phyloP scores from a whole-genome alignment of 768 basidiomycete genomes.

The Pholiota molesta region DNA sequence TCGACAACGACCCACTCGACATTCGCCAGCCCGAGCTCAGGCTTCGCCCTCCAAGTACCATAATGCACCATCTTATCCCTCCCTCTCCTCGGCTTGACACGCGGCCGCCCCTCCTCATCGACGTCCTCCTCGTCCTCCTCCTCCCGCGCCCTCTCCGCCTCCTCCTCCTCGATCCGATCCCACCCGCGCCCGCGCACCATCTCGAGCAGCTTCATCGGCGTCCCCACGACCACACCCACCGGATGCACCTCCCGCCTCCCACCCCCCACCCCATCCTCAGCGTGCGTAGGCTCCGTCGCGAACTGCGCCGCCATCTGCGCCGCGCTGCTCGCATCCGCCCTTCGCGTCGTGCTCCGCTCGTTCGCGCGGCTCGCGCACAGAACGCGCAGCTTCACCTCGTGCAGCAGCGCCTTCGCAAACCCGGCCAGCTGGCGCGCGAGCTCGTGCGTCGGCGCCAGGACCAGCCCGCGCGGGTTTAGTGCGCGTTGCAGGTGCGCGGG shows the following conservation, averaged over 20 bases:
- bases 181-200: constrained; percentile 57
- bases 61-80: constrained; percentile 39
- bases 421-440: constrained; percentile 77
- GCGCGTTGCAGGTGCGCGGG: constrained; percentile 9
- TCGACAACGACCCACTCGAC: constrained; percentile 92
- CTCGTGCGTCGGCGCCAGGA: constrained; percentile 90
- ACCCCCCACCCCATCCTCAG: constrained; percentile 20
- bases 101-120: constrained; percentile 8
- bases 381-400: constrained; percentile 75
- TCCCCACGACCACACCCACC: constrained; percentile 64
- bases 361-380: constrained; percentile 9
- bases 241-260: constrained; percentile 25
- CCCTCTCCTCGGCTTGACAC: constrained; percentile 34
- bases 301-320: constrained; percentile 14
- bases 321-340: constrained; percentile 55
- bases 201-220: constrained; percentile 65
- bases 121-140: constrained; percentile 23
- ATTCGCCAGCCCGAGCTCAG: constrained; percentile 64
- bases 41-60: constrained; percentile 44
- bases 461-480: constrained; percentile 72
- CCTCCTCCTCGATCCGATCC: constrained; percentile 25
- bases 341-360: background rate
- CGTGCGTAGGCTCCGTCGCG: constrained; percentile 6
- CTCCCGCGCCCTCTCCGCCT: constrained; percentile 7
- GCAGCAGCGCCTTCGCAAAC: constrained; percentile 75